A percentile compares a stretch with the other conserved stretches of the same genome.
phyloP scores from a whole-genome alignment of 2,329 filamentous ascomycete species.

The Sordariomycetes sp. region DNA sequence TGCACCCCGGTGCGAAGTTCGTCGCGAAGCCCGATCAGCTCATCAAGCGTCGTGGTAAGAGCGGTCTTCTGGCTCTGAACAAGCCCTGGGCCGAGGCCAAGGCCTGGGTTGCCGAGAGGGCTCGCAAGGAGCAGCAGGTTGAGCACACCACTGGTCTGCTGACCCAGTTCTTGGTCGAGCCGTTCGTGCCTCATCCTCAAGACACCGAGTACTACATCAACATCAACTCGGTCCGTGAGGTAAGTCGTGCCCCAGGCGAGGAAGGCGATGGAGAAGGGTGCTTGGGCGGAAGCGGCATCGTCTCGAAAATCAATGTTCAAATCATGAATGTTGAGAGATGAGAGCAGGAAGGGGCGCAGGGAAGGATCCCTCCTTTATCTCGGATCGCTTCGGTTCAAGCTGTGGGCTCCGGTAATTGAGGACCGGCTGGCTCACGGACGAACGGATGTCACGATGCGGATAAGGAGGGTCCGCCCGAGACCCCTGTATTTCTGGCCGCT shows the following conservation, averaged over 20 bases:
- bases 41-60: constrained; percentile 99
- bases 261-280: neutral
- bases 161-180: constrained; percentile 95
- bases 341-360: too few relatives aligned
- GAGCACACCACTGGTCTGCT: constrained; percentile 84
- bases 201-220: constrained; percentile 99
- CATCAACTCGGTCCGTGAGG: constrained; percentile 99
- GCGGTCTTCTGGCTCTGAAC: constrained; percentile 89
- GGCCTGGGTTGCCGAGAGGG: constrained; percentile 87
- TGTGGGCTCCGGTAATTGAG: constrained; percentile 13
- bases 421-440: constrained; percentile 20
- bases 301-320: too few relatives aligned
- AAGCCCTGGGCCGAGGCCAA: constrained; percentile 93
- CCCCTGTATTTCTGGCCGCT: constrained; percentile 1
- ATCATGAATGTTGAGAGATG: neutral
- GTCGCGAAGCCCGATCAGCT: constrained; percentile 99
- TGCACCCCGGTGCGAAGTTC: constrained; percentile 76
- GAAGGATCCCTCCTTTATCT: constrained; percentile 2
- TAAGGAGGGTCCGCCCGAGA: constrained; percentile 13
- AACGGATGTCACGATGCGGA: constrained; percentile 27
- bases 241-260: constrained; percentile 46
- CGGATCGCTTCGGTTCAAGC: constrained; percentile 1
- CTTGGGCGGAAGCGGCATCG: too few relatives aligned
- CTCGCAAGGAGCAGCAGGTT: constrained; percentile 86
- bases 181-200: constrained; percentile 90